A percentile compares a stretch with the other conserved stretches of the same genome.
Evolutionary conservation across 2,329 filamentous ascomycete species (phyloP).

Genomic region (Diaporthe velutina): DNA sequence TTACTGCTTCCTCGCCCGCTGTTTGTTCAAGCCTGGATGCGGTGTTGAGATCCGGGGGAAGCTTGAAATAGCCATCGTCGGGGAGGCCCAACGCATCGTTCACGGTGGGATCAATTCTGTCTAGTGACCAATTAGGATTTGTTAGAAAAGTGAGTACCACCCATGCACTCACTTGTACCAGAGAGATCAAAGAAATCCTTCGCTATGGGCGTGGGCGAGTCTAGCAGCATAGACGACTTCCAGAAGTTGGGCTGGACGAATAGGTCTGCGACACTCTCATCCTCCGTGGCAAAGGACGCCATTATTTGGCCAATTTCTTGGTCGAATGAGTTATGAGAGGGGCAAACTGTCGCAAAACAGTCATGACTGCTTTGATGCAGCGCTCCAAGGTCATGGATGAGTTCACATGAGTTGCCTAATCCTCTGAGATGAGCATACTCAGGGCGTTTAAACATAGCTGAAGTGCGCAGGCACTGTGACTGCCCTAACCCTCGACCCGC

Average conservation of each 20-base stretch:
- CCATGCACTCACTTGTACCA: conserved; percentile 47
- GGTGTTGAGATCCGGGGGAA: conserved; percentile 49
- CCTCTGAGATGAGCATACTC: neutral
- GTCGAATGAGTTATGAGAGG: neutral
- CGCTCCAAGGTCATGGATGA: neutral
- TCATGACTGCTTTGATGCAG: neutral
- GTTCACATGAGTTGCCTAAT: neutral
- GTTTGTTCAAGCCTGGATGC: neutral
- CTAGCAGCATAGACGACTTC: conserved; percentile 65
- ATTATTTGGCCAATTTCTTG: neutral
- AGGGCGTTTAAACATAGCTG: neutral
- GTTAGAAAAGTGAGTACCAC: neutral
- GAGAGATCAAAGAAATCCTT: conserved; percentile 59
- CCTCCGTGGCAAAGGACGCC: conserved; percentile 50
- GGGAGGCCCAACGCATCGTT: conserved; percentile 6
- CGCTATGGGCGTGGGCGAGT: conserved; percentile 43
- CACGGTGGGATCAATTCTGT: conserved; percentile 29
- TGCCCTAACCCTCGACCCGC: conserved; percentile 16
- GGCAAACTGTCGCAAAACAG: neutral
- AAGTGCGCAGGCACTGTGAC: neutral
- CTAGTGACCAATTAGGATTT: neutral
- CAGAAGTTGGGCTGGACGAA: conserved; percentile 75
- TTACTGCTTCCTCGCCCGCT: conserved; percentile 10
- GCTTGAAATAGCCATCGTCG: conserved; percentile 47
- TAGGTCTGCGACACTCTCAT: conserved; percentile 64